These are phyloP conservation scores for Penicillium odoratum DNA, from an alignment of 495 filamentous ascomycete species.

Conservation along the genomic window DNA sequence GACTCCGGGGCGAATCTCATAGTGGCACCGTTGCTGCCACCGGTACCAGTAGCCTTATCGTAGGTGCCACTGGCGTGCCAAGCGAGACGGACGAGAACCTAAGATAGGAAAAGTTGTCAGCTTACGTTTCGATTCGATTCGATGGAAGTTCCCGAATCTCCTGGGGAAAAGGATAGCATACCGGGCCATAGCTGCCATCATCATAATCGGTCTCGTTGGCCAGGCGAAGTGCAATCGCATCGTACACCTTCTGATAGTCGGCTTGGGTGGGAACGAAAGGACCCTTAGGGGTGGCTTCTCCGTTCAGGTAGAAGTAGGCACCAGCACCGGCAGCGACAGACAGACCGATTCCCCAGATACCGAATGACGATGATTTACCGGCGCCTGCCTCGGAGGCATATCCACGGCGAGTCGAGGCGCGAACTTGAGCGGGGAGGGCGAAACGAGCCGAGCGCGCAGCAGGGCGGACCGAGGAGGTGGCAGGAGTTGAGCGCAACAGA, in stretches of 20 bases:
- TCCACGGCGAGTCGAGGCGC: conserved; percentile 65
- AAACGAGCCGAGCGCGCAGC: conserved; percentile 57
- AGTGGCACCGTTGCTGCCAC: conserved; percentile 94
- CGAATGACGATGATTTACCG: conserved; percentile 47
- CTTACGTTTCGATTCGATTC: not conserved
- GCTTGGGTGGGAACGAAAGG: conserved; percentile 72
- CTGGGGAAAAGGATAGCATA: conserved; percentile 31
- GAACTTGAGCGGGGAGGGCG: conserved; percentile 62
- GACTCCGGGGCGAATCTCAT: conserved; percentile 95
- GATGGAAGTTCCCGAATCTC: no score
- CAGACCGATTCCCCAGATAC: conserved; percentile 54
- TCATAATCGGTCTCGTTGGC: conserved; percentile 94
- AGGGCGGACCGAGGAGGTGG: conserved; percentile 46
- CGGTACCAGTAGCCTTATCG: conserved; percentile 84
- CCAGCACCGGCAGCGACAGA: conserved; percentile 64
- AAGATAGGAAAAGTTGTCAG: not conserved
- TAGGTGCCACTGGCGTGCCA: conserved; percentile 91
- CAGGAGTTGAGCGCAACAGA: conserved; percentile 50
- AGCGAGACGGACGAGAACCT: conserved; percentile 75
- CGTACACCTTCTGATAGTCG: conserved; percentile 96
- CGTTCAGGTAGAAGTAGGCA: conserved; percentile 68
- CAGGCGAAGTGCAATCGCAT: conserved; percentile 74
- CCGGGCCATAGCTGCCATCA: conserved; percentile 93
- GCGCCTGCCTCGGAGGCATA: conserved; percentile 69
- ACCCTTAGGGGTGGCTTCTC: conserved; percentile 41